Conservation (phyloP, 2,329 filamentous ascomycete species). For the Penicillium fuscoglaucum region DNA sequence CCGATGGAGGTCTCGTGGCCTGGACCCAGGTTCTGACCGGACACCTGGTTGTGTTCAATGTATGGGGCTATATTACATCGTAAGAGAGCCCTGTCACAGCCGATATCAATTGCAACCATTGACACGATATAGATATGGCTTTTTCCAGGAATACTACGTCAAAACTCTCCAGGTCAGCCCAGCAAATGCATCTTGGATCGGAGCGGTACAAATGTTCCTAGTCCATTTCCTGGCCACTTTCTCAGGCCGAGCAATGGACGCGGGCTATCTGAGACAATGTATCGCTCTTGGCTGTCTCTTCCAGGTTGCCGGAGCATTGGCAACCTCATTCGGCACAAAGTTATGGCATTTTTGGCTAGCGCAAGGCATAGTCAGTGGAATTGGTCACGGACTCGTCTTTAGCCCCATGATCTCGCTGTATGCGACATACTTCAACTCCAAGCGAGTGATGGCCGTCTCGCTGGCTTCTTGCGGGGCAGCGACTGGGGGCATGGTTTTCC, state of each 20-base stretch:
- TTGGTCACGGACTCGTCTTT: slow-evolving; percentile 46
- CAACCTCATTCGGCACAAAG: slow-evolving; percentile 44
- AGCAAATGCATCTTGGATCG: slow-evolving; percentile 49
- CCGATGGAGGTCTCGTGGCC: slow-evolving; percentile 33
- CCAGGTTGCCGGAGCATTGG: slow-evolving; percentile 47
- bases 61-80: slow-evolving; percentile 15
- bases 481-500: slow-evolving; percentile 47
- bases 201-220: slow-evolving; percentile 49
- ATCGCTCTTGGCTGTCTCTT: slow-evolving; percentile 7
- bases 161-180: slow-evolving; percentile 32
- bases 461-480: slow-evolving; percentile 40
- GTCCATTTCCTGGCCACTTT: slow-evolving; percentile 44
- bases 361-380: slow-evolving; percentile 45
- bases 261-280: slow-evolving; percentile 40
- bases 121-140: slow-evolving; percentile 26
- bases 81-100: neutral
- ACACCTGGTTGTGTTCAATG: slow-evolving; percentile 33
- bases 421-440: slow-evolving; percentile 44
- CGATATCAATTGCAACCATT: neutral
- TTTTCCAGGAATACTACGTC: slow-evolving; percentile 50
- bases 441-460: slow-evolving; percentile 40
- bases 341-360: slow-evolving; percentile 55
- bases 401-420: slow-evolving; percentile 41
- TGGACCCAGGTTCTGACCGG: slow-evolving; percentile 35
- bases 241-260: slow-evolving; percentile 44